A percentile compares a stretch with the other conserved stretches of the same genome.
These are phyloP conservation scores for Eucalyptus sideroxylon DNA, from an alignment of 345 rosid species.

Conservation along the genomic window DNA sequence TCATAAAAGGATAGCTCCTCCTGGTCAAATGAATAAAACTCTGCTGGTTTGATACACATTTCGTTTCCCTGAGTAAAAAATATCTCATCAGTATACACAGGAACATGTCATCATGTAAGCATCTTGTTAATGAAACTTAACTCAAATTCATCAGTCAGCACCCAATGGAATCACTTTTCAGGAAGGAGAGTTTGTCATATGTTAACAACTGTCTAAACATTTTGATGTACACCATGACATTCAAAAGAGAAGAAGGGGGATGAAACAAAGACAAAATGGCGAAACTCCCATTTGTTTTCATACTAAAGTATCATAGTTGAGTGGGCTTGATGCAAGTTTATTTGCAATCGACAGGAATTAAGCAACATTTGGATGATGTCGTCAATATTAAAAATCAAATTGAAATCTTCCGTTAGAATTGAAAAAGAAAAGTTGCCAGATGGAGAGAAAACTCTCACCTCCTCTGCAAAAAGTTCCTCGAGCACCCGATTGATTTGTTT, in stretches of 20 bases:
- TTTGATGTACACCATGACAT: background rate
- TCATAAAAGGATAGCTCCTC: constrained; percentile 71
- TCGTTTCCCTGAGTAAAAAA: constrained; percentile 59
- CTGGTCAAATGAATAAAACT: constrained; percentile 71
- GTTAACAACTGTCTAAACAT: background rate
- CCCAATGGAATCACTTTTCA: background rate
- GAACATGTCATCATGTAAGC: background rate
- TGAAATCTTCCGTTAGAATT: background rate
- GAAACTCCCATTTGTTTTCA: background rate
- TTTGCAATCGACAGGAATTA: background rate
- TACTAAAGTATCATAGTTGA: background rate
- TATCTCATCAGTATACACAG: background rate
- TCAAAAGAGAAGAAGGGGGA: background rate
- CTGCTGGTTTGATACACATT: constrained; percentile 86
- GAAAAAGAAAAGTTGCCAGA: background rate
- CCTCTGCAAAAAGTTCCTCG: constrained; percentile 77
- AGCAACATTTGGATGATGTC: background rate
- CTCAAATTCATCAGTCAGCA: background rate
- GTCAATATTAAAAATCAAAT: background rate
- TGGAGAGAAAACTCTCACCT: constrained; percentile 18
- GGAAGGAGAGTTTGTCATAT: background rate
- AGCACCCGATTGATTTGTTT: constrained; percentile 92
- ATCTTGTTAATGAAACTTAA: background rate
- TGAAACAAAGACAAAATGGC: background rate
- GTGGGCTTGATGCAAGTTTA: background rate